Base-by-base conservation (phyloP, 2,329 filamentous ascomycete genomes). In the Parafenestella ontariensis region DNA sequence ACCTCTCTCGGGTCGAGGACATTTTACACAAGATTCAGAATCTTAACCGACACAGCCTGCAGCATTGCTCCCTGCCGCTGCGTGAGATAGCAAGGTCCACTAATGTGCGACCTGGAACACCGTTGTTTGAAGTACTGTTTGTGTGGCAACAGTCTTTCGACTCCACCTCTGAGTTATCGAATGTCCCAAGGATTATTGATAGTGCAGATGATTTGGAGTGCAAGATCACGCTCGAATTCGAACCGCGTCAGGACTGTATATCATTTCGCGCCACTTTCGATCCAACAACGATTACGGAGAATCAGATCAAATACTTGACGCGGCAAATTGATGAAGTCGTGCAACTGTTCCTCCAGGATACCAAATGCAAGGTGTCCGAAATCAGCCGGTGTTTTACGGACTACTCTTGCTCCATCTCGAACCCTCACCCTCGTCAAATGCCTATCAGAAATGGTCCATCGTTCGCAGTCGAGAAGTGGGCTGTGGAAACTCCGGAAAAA, bases 101-200 rank as follows among this genome's bases (percentile, higher is more conserved):
- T 3, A 83, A 82, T 0, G 56, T 89, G 0, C 76, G 81, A 24
- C 79, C 85, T 0, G 79, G 82, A 0, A 81, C 85, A 34, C 76
- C 77, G 1, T 75, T 96, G 0, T 96, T 94, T 62, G 90, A 96
- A 62, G 83, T 88, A 0, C 78, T 96, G 0, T 88, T 96, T 65
- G 87, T 93, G 0, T 97, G 93, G 81, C 93, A 97, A 65, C 89
- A 96, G 68, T 89, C 88, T 0, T 78, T 89, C 17, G 59, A 74
- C 1, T 72, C 73, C 15, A 57, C 61, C 2, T 60, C 69, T n/a
- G 42, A 46, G 11, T 41, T 56, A 17, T 58, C 68, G 3, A 68
- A 77, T 64, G 63, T 65, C 58, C 78, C 94, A 0, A 73, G 67
- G 9, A 80, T 92, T 49, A 70, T 85, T 0, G 81, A 83, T 23